Conservation (phyloP, 345 rosid species). For the Garcia nutans region DNA sequence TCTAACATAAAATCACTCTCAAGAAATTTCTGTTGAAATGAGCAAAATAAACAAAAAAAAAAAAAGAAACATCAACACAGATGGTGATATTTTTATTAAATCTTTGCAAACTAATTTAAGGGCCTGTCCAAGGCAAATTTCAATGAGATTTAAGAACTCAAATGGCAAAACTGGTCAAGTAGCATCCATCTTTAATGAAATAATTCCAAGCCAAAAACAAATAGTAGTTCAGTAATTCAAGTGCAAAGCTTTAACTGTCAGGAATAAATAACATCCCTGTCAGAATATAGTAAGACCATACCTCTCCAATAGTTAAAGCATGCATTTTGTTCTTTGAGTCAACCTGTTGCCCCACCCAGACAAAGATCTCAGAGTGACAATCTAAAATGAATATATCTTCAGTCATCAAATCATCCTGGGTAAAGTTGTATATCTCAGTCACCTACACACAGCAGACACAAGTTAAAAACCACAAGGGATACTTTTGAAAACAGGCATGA, state of each 20-base stretch:
- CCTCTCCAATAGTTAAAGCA: slow-evolving; percentile 84
- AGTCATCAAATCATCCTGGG: slow-evolving; percentile 98
- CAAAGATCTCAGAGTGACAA: slow-evolving; percentile 78
- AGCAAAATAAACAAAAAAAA: not conserved
- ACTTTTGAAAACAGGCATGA: not conserved
- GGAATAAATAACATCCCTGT: not conserved
- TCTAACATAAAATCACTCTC: slow-evolving; percentile 74
- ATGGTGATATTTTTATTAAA: not conserved
- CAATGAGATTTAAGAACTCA: not conserved
- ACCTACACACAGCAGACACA: slow-evolving; percentile 50
- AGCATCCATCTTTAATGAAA: not conserved
- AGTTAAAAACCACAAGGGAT: slow-evolving; percentile 1
- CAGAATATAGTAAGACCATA: slow-evolving; percentile 25
- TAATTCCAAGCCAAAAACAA: not conserved
- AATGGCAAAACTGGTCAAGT: not conserved
- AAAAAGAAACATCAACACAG: not conserved
- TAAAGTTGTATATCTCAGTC: slow-evolving; percentile 78
- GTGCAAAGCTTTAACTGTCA: not conserved
- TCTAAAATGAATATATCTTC: slow-evolving; percentile 94
- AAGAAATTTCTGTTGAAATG: slow-evolving; percentile 66
- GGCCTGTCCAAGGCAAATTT: slow-evolving; percentile 8
- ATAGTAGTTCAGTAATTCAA: not conserved
- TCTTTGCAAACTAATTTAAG: not conserved
- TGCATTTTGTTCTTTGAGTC: slow-evolving; percentile 68
- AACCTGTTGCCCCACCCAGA: slow-evolving; percentile 95